These are phyloP conservation scores for Fusarium euwallaceae DNA, from an alignment of 2,329 filamentous ascomycete species.

Conservation along the genomic window DNA sequence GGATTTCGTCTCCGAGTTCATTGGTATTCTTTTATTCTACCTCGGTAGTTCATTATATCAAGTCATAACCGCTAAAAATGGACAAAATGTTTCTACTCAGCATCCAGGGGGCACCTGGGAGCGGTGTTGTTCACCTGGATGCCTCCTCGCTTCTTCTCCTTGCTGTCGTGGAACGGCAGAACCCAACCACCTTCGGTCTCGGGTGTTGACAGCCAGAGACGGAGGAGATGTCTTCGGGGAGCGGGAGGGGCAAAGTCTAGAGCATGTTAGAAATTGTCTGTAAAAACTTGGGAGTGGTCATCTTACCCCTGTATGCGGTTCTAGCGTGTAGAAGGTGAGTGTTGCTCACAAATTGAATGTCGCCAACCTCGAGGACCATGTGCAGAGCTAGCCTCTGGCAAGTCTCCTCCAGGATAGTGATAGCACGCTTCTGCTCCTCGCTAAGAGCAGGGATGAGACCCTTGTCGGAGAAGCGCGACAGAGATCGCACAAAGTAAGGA, in stretches of 20 bases:
- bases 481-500: conserved; percentile 85
- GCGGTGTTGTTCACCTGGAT: conserved; percentile 88
- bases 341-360: conserved; percentile 89
- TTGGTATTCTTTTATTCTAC: conserved; percentile 9
- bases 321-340: conserved; percentile 84
- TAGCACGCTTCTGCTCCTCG: conserved; percentile 75
- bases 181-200: conserved; percentile 88
- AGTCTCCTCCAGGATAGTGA: conserved; percentile 74
- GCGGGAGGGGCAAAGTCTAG: conserved; percentile 70
- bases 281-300: accelerated
- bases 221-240: conserved; percentile 82
- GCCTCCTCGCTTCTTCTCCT: conserved; percentile 88
- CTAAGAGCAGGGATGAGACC: conserved; percentile 82
- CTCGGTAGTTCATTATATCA: conserved; percentile 24
- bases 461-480: conserved; percentile 78
- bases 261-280: background rate
- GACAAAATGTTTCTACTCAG: conserved; percentile 67
- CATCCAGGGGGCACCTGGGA: conserved; percentile 81
- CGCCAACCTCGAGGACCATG: conserved; percentile 88
- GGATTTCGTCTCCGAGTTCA: background rate
- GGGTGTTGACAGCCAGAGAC: conserved; percentile 86
- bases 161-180: conserved; percentile 83
- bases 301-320: conserved; percentile 75
- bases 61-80: conserved; percentile 24
- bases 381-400: conserved; percentile 80